Percentiles rank a stretch among this genome's conserved stretches.
Conservation (phyloP, 768 basidiomycete genomes). For the Hygrophorus pudorinus region DNA sequence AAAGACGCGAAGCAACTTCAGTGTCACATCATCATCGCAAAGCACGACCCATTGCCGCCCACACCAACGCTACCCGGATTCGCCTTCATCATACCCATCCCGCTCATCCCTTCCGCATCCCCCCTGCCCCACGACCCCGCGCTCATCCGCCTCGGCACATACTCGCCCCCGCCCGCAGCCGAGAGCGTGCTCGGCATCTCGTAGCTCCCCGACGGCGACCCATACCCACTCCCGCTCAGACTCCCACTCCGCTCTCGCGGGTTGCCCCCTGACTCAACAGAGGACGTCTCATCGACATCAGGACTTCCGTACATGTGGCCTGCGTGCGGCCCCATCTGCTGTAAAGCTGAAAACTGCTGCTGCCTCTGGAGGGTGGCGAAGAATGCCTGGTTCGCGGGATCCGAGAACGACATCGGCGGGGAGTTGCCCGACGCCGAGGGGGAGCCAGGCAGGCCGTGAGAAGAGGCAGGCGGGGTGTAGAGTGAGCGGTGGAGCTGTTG, state of each 20-base stretch:
- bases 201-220: conserved; percentile 7
- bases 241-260: conserved; percentile 6
- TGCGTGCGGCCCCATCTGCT: neutral
- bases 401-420: too few species aligned
- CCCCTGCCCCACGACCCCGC: too few species aligned
- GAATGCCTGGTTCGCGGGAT: conserved; percentile 5
- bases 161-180: too few species aligned
- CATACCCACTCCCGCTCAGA: conserved; percentile 7
- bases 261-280: conserved; percentile 10
- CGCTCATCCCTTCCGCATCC: conserved; percentile 5
- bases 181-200: conserved; percentile 3
- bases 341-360: neutral
- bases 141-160: neutral
- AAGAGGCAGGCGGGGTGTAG: conserved; percentile 32
- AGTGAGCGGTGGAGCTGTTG: conserved; percentile 17
- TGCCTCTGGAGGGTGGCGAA: conserved; percentile 9
- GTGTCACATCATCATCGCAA: conserved; percentile 12
- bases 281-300: conserved; percentile 10
- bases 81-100: conserved; percentile 12
- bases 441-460: conserved; percentile 23
- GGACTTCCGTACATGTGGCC: conserved; percentile 7
- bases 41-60: conserved; percentile 9
- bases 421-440: conserved; percentile 3
- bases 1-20: neutral
- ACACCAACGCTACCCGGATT: conserved; percentile 7